Evolutionary conservation across 2,329 filamentous ascomycete species (phyloP), one percentile per base, ranked within the genome.

Genomic region (Beauveria rudraprayagi): DNA sequence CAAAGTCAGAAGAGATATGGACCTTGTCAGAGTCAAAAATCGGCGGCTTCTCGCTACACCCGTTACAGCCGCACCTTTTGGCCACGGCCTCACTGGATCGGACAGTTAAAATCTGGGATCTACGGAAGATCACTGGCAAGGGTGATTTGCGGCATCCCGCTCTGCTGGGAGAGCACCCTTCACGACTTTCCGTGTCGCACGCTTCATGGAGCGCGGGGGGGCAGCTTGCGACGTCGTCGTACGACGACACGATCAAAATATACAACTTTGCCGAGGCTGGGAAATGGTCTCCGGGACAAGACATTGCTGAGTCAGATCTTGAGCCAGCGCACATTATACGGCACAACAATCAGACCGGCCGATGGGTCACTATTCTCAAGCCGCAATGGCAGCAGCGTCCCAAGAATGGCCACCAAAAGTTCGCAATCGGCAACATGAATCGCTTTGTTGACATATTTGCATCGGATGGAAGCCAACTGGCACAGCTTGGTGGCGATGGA

Each of bases 391-490:
- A 99, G 72, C 79, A 83, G 37, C 81, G 83, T 51, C 93, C 94
- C 0, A 77, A 81, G 40, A 91, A 94, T 62, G 87, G 87, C 8
- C 85, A 95, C 5, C 88, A 96, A 65, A 91, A 93, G 63, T 92
- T 99, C 68, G 90, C 86, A 26, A 93, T 99, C 61, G 94, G 91
- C 1, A 99, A 97, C 67, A 97, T 97, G 94, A 96, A 96, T 70
- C 85, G 94, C 1, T 97, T 97, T 67, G 91, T 97, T 1, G 94
- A 99, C 70, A 83, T 99, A 0, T 99, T 89, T 71, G 89, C 88
- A 0, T 82, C 86, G 0, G 83, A 89, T 54, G 94, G 94, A 0
- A 87, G 91, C 68, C 93, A 97, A 72, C 76, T 99, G 4, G 93
- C 90, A 0, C 93, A 97, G 72, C 74, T 96, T 0, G 91, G 88